Percentiles rank a stretch among this genome's conserved stretches.
These are phyloP conservation scores for Peronospora destructor DNA, from an alignment of 352 stramenopile species.

Conservation along the genomic window DNA sequence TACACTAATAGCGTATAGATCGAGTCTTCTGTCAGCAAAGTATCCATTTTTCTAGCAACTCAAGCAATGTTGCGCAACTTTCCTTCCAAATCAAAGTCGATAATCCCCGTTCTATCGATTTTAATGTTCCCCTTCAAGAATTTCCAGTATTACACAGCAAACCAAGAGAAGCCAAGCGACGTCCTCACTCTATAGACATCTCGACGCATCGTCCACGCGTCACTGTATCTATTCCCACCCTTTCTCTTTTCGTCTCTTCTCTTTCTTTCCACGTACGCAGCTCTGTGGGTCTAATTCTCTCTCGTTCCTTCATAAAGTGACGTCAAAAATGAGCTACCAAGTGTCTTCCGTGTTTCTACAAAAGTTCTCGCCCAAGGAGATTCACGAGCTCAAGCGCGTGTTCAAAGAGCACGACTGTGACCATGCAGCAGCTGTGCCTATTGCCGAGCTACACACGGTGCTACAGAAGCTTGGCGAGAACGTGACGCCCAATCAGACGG, in stretches of 20 bases:
- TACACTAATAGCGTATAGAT: too few relatives aligned
- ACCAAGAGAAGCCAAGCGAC: neutral
- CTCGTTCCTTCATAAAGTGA: neutral
- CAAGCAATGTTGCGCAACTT: neutral
- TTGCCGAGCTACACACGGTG: slow-evolving; percentile 45
- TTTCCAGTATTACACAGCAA: neutral
- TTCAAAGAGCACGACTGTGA: slow-evolving; percentile 83
- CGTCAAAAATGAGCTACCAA: slow-evolving; percentile 70
- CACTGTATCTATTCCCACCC: neutral
- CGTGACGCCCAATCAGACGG: slow-evolving; percentile 51
- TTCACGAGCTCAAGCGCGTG: slow-evolving; percentile 78
- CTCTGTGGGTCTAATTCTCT: neutral
- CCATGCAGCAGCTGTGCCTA: slow-evolving; percentile 47
- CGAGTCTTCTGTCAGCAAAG: too few relatives aligned
- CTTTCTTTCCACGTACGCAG: neutral
- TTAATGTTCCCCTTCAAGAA: neutral
- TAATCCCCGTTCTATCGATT: neutral
- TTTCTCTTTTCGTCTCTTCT: neutral
- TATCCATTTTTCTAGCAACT: neutral
- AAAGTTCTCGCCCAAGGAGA: slow-evolving; percentile 85
- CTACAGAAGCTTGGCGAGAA: slow-evolving; percentile 79
- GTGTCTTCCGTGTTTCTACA: slow-evolving; percentile 76
- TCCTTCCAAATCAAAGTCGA: neutral
- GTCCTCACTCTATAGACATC: neutral
- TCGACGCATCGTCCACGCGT: neutral